Percentiles rank a stretch among this genome's conserved stretches.
These are phyloP conservation scores for Malbranchea zuffiana DNA, from an alignment of 2,329 filamentous ascomycete genomes.

Conservation along the genomic window DNA sequence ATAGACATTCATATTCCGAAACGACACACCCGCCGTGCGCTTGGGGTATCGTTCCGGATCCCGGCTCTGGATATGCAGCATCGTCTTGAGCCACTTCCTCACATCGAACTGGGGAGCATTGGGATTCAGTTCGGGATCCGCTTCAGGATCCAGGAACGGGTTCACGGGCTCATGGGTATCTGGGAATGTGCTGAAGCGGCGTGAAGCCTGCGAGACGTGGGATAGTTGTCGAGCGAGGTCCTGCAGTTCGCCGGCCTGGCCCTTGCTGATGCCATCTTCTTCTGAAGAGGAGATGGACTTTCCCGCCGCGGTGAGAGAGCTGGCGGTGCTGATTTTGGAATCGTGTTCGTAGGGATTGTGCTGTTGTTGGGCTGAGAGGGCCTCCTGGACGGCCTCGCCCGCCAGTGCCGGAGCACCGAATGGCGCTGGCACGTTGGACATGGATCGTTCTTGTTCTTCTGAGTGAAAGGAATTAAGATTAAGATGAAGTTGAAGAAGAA, in stretches of 20 bases:
- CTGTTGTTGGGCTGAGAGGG: background rate
- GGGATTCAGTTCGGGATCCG: constrained; percentile 36
- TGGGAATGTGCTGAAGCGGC: constrained; percentile 14
- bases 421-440: constrained; percentile 7
- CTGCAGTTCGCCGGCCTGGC: constrained; percentile 20
- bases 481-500: background rate
- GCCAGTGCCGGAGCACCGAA: constrained; percentile 2
- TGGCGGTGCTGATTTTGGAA: constrained; percentile 12
- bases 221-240: constrained; percentile 25
- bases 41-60: constrained; percentile 30
- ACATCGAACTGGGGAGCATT: constrained; percentile 35
- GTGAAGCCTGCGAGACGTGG: constrained; percentile 22
- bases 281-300: constrained; percentile 11
- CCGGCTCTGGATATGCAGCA: constrained; percentile 33
- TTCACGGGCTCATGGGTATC: constrained; percentile 19
- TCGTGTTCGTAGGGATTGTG: constrained; percentile 8
- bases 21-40: constrained; percentile 32
- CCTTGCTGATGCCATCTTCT: constrained; percentile 19
- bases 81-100: constrained; percentile 37
- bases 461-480: background rate
- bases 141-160: constrained; percentile 27
- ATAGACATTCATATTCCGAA: constrained; percentile 30
- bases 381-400: background rate
- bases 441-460: background rate
- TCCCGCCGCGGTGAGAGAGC: constrained; percentile 19